Evolutionary conservation across 2,329 filamentous ascomycete species (phyloP).

Genomic region (Parasarocladium wereldwijsianum): DNA sequence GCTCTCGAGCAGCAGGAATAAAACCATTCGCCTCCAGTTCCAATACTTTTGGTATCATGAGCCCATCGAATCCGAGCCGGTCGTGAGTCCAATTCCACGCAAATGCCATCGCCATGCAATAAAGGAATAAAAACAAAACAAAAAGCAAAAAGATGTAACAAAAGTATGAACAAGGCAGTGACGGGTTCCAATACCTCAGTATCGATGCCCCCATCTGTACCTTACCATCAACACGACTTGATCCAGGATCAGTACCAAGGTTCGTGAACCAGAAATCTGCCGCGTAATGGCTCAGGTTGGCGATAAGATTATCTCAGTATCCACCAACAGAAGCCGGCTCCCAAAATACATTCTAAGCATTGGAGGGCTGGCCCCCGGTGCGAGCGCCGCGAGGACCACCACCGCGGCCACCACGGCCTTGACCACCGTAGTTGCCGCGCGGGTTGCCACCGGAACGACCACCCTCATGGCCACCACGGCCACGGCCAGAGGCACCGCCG

Average conservation of each 20-base stretch:
- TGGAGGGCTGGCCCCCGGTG: constrained; percentile 40
- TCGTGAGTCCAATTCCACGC: constrained; percentile 3
- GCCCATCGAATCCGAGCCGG: constrained; percentile 2
- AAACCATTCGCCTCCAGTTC: constrained; percentile 3
- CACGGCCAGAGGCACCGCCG: constrained; percentile 44
- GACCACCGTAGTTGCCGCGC: constrained; percentile 57
- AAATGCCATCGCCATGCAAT: constrained; percentile 5
- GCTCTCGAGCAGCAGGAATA: too few species aligned
- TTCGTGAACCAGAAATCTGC: neutral
- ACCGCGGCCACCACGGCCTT: constrained; percentile 48
- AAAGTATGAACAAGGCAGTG: neutral
- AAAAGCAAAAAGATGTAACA: constrained; percentile 4
- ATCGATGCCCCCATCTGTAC: neutral
- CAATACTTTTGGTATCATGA: constrained; percentile 4
- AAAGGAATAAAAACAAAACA: constrained; percentile 4
- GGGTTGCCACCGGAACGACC: constrained; percentile 42
- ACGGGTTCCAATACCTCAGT: neutral
- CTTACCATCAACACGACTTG: too few species aligned
- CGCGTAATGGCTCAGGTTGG: constrained; percentile 1
- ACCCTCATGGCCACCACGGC: constrained; percentile 50
- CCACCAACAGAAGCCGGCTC: too few species aligned
- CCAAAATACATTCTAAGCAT: constrained; percentile 24
- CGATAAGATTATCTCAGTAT: too few species aligned
- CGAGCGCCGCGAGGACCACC: constrained; percentile 52
- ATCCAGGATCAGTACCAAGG: too few species aligned